These are phyloP conservation scores for Flaveria sonorensis DNA, from an alignment of 129 eudicot genomes.

Conservation along the genomic window DNA sequence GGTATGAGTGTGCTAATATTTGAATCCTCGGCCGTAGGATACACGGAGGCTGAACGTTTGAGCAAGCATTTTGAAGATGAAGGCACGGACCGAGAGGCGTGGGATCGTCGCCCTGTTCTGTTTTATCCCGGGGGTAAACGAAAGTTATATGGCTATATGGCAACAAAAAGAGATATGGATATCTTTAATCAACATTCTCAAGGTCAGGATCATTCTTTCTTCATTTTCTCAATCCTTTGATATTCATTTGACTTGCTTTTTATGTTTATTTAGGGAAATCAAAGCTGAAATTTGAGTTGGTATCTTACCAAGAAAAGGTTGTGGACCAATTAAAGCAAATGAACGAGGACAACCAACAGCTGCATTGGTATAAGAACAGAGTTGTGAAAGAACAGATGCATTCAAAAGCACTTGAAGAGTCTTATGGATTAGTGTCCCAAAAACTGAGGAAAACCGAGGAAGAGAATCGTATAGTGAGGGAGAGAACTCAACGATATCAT, in stretches of 20 bases:
- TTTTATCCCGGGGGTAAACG: constrained; percentile 73
- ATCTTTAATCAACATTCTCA: constrained; percentile 61
- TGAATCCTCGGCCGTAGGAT: constrained; percentile 75
- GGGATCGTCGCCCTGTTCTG: constrained; percentile 46
- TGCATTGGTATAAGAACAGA: constrained; percentile 50
- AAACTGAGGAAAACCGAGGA: constrained; percentile 52
- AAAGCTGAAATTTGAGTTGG: constrained; percentile 65
- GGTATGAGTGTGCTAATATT: constrained; percentile 82
- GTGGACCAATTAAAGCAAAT: constrained; percentile 64
- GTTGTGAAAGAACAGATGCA: constrained; percentile 51
- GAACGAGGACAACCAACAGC: constrained; percentile 80
- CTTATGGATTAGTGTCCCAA: constrained; percentile 43
- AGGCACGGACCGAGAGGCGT: constrained; percentile 54
- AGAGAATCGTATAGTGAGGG: constrained; percentile 58
- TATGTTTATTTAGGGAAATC: constrained; percentile 53
- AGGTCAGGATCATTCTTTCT: constrained; percentile 36
- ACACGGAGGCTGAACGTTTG: constrained; percentile 74
- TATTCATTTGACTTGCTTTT: constrained; percentile 15
- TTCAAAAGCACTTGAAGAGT: constrained; percentile 67
- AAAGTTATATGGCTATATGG: constrained; percentile 70
- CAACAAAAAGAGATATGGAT: constrained; percentile 59
- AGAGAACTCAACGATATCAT: constrained; percentile 56
- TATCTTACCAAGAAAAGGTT: constrained; percentile 68
- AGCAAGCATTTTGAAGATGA: constrained; percentile 64
- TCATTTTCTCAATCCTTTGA: neutral